Percentiles rank a stretch among this genome's conserved stretches.
These are phyloP conservation scores for Tricladium varicosporioides DNA, from an alignment of 2,329 filamentous ascomycete genomes.

Conservation along the genomic window DNA sequence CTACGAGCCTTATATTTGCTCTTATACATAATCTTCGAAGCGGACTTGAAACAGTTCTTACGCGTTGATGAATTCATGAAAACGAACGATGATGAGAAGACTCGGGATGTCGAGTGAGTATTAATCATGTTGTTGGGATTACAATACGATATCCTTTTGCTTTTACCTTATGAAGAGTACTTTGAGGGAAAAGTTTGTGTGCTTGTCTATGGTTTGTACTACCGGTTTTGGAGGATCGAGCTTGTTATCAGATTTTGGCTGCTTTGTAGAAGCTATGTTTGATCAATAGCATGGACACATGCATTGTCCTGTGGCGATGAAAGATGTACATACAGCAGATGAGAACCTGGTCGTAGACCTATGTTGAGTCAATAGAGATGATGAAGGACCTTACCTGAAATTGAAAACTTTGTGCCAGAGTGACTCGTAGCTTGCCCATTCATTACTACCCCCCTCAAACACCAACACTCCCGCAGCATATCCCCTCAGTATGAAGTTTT, in stretches of 20 bases:
- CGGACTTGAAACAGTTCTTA: constrained; percentile 18
- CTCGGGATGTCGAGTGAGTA: constrained; percentile 13
- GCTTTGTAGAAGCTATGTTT: constrained; percentile 21
- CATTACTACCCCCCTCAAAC: too few relatives aligned
- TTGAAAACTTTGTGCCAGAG: neutral
- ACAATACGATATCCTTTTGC: constrained; percentile 12
- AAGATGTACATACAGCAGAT: neutral
- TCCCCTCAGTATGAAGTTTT: too few relatives aligned
- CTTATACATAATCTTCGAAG: constrained; percentile 26
- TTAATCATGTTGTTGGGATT: constrained; percentile 15
- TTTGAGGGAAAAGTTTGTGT: constrained; percentile 4
- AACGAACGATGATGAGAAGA: constrained; percentile 23
- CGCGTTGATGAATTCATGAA: constrained; percentile 32
- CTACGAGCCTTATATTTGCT: constrained; percentile 21
- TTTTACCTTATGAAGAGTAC: constrained; percentile 1
- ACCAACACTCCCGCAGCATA: too few relatives aligned
- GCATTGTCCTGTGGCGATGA: neutral
- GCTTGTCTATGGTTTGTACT: constrained; percentile 2
- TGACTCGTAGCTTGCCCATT: too few relatives aligned
- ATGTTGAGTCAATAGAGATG: neutral
- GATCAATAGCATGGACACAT: constrained; percentile 6
- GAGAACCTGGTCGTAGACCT: neutral
- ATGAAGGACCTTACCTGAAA: neutral
- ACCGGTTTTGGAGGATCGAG: constrained; percentile 8
- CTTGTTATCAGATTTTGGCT: constrained; percentile 23